Conservation (phyloP, 108 stramenopile genomes). For the Bacterosira constricta region DNA sequence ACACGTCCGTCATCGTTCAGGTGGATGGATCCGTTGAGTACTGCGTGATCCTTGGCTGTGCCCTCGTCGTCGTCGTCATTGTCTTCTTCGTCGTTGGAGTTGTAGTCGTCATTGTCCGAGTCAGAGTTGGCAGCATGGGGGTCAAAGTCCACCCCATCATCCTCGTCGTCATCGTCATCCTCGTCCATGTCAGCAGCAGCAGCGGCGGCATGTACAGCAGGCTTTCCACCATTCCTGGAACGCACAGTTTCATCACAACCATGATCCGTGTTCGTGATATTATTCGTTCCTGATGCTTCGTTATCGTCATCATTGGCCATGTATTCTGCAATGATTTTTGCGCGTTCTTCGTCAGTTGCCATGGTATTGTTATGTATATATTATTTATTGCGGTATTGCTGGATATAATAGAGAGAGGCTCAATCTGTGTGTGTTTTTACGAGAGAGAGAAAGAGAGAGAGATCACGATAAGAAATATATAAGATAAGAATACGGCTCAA, state of each 20-base stretch:
- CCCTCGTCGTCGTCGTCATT: conserved; percentile 12
- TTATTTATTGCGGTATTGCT: no score
- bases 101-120: neutral
- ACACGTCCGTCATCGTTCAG: conserved; percentile 45
- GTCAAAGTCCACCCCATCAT: conserved; percentile 37
- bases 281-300: no score
- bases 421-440: no score
- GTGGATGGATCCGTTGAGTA: conserved; percentile 22
- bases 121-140: conserved; percentile 1
- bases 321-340: conserved; percentile 32
- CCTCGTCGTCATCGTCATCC: conserved; percentile 31
- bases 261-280: no score
- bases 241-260: no score
- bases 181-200: neutral
- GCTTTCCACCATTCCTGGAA: no score
- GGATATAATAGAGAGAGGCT: no score
- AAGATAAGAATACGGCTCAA: no score
- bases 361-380: conserved; percentile 8
- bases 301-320: neutral
- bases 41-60: conserved; percentile 1
- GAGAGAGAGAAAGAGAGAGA: no score
- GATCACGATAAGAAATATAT: no score
- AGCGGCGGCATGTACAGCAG: no score
- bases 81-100: conserved; percentile 4
- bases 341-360: conserved; percentile 39